Conservation (phyloP, 768 basidiomycete species). For the Scleroderma citrinum region DNA sequence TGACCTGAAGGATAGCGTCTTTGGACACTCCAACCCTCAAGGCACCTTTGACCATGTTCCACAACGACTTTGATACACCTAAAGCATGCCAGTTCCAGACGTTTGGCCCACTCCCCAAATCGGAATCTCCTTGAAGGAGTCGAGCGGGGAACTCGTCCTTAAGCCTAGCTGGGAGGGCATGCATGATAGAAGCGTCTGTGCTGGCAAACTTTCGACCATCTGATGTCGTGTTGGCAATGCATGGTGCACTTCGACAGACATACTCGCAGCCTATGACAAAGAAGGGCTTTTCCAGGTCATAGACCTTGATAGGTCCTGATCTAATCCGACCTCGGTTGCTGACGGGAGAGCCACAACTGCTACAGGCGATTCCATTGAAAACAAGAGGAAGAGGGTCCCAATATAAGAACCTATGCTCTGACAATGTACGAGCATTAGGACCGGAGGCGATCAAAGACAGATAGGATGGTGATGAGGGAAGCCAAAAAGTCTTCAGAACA, state of each 20-base stretch:
- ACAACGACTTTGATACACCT: slow-evolving; percentile 64
- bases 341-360: slow-evolving; percentile 54
- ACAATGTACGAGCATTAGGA: slow-evolving; percentile 62
- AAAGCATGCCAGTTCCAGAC: slow-evolving; percentile 77
- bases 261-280: slow-evolving; percentile 86
- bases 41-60: slow-evolving; percentile 65
- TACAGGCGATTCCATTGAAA: slow-evolving; percentile 77
- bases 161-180: slow-evolving; percentile 59
- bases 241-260: slow-evolving; percentile 49
- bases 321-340: slow-evolving; percentile 66
- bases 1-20: slow-evolving; percentile 54
- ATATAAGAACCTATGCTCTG: slow-evolving; percentile 76
- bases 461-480: slow-evolving; percentile 72
- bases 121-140: slow-evolving; percentile 49
- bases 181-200: slow-evolving; percentile 66
- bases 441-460: slow-evolving; percentile 68
- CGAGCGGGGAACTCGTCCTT: slow-evolving; percentile 71
- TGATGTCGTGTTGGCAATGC: slow-evolving; percentile 35
- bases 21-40: slow-evolving; percentile 54
- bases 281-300: slow-evolving; percentile 75
- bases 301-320: slow-evolving; percentile 70
- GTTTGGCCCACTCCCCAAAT: slow-evolving; percentile 51
- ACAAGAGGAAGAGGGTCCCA: slow-evolving; percentile 83
- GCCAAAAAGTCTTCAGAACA: slow-evolving; percentile 78
- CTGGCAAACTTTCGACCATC: slow-evolving; percentile 66